Evolutionary conservation across 805 yeast genomes (phyloP), one percentile per base, ranked within the genome.

Genomic region (Lipomyces starkeyi): DNA sequence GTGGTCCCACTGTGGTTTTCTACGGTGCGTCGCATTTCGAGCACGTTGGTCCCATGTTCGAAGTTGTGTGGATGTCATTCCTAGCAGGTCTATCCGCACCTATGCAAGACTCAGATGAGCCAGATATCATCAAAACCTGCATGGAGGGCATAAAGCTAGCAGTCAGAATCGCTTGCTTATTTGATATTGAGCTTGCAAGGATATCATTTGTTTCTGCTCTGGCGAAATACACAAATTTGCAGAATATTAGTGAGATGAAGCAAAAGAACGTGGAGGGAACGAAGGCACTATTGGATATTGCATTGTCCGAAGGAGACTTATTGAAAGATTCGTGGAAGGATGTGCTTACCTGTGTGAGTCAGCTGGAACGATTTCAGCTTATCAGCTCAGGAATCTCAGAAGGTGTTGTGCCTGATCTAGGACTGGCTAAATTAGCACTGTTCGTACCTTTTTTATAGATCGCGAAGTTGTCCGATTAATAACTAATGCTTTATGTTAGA

Each of bases 61-160:
- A 94, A 74, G 91, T 91, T 20, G 81, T 91, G 57, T 95, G 99
- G 99, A 93, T 96, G 97, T 92, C 98, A 0, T 86, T 95, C 59
- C 83, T 95, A 72, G 98, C 98, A 6, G 98, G 97, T 0, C 83
- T 95, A 61, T 93, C 98, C 0, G 94, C 96, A 2, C 97, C 97
- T 5, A 93, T 93, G 81, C 92, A 90, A 76, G 97, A 92, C 64
- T 88, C 89, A 70, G 93, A 91, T 73, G 95, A 91, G 73, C 84
- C 90, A 11, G 85, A 91, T 3, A 85, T 82, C 61, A 79, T 84
- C 8, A 73, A 74, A n/a, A 68, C 77, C 29, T 89, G 97, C 73
- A 80, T 95, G 63, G 97, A 91, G 71, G 99, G 99, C 27, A 86
- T 95, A 72, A 88, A 88, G 74, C 80, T 92, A 47, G 88, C 97